Base-by-base conservation (phyloP, 768 basidiomycete species). In the Termitomyces sp. region DNA sequence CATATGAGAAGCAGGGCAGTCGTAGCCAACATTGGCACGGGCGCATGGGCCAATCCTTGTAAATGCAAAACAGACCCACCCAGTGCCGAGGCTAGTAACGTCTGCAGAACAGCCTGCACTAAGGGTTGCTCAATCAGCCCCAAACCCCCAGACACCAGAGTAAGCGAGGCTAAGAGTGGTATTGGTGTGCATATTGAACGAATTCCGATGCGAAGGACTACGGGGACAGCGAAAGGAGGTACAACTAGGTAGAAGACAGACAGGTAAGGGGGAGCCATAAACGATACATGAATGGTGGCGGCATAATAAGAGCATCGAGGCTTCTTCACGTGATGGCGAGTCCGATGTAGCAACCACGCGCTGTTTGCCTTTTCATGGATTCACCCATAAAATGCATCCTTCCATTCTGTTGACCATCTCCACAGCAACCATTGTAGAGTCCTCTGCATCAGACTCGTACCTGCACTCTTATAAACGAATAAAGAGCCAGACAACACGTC, bases 21-120 rank as follows among this genome's bases (percentile, higher is more conserved):
- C 13, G 60, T 31, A 22, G 60, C 33, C 30, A 57, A 15, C 55
- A 59, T 36, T 4, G 55, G 13, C 31, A 49, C 16, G 1, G 46
- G 20, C 13, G 55, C 55, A 41, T 34, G 27, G 1, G 54, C 61
- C 4, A 63, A 30, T 16, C 39, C 12, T 45, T 63, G 62, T 30
- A 63, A n/a, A 45, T 63, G 59, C 30, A 63, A 12, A 4, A 63
- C 34, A 3, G 59, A 47, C 11, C 48, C 62, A 41, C 57, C 59
- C 16, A 61, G 54, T 3, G 57, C 44, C 6, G 54, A 49, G 11
- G 34, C 48, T 20, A 63, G 57, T 20, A 63, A 51, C 0, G 59
- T 54, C n/a, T 54, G 57, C n/a, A 63, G 50, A 22, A 63, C 47
- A 41, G 20, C 44, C 41, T 63, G 62, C 2, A 57, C 57, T 8